Conservation (phyloP, 441 rosid genomes). For the Gossypium lobatum region DNA sequence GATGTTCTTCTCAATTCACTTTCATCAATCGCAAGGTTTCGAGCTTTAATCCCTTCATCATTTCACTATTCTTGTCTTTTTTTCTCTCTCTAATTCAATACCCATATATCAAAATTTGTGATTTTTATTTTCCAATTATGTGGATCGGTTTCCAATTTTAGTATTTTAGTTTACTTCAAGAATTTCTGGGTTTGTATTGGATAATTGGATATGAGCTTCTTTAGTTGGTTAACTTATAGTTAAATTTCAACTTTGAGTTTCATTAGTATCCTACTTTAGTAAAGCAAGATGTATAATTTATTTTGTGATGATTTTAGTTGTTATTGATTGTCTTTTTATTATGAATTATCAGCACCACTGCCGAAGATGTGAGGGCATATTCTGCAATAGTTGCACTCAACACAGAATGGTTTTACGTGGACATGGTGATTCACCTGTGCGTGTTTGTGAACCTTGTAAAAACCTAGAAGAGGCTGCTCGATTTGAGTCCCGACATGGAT, state of each 20-base stretch:
- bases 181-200: not conserved
- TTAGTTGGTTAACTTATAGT: not conserved
- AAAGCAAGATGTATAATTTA: not conserved
- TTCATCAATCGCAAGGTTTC: slow-evolving; percentile 97
- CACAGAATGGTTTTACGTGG: slow-evolving; percentile 80
- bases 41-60: not conserved
- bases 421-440: slow-evolving; percentile 86
- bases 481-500: slow-evolving; percentile 70
- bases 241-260: not conserved
- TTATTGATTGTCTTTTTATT: not conserved
- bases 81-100: not conserved
- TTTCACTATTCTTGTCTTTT: not conserved
- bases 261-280: not conserved
- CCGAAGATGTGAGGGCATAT: slow-evolving; percentile 84
- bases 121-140: not conserved
- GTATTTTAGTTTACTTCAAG: not conserved
- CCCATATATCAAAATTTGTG: slow-evolving; percentile 14
- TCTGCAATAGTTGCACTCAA: slow-evolving; percentile 71
- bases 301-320: not conserved
- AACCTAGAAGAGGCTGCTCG: slow-evolving; percentile 87
- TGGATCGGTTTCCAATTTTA: not conserved
- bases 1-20: slow-evolving; percentile 87
- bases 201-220: slow-evolving; percentile 9
- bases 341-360: slow-evolving; percentile 72
- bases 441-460: slow-evolving; percentile 92